Evolutionary conservation across 2,329 filamentous ascomycete species (phyloP).

Genomic region (Arthrobotrys musiformis): DNA sequence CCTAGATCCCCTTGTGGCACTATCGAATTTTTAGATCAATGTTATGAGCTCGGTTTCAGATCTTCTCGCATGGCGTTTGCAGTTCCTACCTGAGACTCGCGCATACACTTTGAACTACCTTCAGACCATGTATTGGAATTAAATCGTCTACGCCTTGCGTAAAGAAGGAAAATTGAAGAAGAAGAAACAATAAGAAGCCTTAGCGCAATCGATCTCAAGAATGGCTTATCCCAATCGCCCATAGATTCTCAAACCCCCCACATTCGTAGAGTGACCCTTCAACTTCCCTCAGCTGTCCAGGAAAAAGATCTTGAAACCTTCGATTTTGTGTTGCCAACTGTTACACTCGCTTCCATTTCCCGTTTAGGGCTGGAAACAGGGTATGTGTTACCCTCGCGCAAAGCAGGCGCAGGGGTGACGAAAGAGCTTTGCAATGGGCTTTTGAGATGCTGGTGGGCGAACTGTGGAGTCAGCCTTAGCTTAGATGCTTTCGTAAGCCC

Average conservation of each 20-base stretch:
- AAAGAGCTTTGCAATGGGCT: not conserved
- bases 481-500: constrained; percentile 9
- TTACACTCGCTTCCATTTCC: constrained; percentile 2
- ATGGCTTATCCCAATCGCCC: not conserved
- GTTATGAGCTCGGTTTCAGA: not conserved
- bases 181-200: not conserved
- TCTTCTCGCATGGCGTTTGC: not conserved
- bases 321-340: constrained; percentile 12
- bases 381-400: not conserved
- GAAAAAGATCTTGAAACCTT: constrained; percentile 5
- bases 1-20: not conserved
- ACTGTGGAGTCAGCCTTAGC: not conserved
- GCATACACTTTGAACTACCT: not conserved
- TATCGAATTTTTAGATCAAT: not conserved
- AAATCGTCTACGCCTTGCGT: not conserved
- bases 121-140: not conserved
- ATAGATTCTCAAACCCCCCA: not conserved
- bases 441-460: too few species aligned
- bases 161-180: not conserved
- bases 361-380: not conserved
- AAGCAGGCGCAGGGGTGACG: not conserved
- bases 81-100: not conserved
- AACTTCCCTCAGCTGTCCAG: constrained; percentile 13
- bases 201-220: not conserved
- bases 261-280: too few species aligned